phyloP scores from a whole-genome alignment of 192 early-diverging fungal genomes.

The Pecoramyces ruminantium region DNA sequence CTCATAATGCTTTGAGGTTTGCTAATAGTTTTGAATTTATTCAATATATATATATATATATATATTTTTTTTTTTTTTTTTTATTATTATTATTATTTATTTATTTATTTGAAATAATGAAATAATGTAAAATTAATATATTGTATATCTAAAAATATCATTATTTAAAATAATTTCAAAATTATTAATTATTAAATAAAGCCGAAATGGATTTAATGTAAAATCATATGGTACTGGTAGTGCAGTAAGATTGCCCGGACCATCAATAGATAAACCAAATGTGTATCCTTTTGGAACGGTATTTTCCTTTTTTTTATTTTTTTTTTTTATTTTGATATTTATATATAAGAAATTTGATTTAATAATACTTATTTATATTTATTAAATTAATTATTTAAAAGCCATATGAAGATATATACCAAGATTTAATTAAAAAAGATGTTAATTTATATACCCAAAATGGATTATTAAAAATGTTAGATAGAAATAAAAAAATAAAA shows the following conservation, averaged over 20 bases:
- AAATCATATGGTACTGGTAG: conserved; percentile 81
- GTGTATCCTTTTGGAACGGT: conserved; percentile 76
- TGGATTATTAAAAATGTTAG: conserved; percentile 77
- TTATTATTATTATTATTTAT: background rate
- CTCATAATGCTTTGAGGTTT: conserved; percentile 59
- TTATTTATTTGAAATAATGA: too few relatives aligned
- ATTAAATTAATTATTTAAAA: background rate
- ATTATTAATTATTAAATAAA: conserved; percentile 29
- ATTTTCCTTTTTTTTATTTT: too few relatives aligned
- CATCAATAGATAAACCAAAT: conserved; percentile 69
- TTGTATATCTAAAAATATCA: too few relatives aligned
- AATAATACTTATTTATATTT: too few relatives aligned
- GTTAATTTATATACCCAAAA: conserved; percentile 54
- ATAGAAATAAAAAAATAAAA: conserved; percentile 88
- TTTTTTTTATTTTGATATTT: too few relatives aligned
- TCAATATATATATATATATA: too few relatives aligned
- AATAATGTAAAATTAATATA: too few relatives aligned
- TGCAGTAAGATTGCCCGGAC: conserved; percentile 76
- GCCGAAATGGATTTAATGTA: conserved; percentile 57
- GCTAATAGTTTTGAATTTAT: background rate
- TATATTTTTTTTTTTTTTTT: background rate
- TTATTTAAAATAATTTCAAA: too few relatives aligned
- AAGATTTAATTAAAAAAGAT: conserved; percentile 35
- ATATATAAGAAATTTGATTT: too few relatives aligned
- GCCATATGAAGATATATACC: conserved; percentile 75